Conservation (phyloP, 192 early-diverging fungal genomes). For the Gamsiella multidivaricata region DNA sequence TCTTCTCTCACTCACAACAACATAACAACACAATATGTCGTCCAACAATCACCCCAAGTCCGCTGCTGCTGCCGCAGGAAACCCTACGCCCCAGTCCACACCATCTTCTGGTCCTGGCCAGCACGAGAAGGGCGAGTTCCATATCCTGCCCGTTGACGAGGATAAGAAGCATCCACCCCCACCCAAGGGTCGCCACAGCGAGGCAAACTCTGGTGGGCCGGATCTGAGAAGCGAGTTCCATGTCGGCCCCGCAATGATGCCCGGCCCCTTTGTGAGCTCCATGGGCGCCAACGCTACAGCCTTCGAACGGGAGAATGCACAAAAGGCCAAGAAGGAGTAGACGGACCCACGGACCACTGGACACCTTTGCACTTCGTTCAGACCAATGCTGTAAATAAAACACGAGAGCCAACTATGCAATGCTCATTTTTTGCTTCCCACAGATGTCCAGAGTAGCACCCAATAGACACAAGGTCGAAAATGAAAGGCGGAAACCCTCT, state of each 20-base stretch:
- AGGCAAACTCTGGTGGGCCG: not conserved
- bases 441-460: too few species aligned
- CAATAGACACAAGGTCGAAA: too few species aligned
- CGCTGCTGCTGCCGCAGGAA: not conserved
- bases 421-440: too few species aligned
- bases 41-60: conserved; percentile 1
- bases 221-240: conserved; percentile 29
- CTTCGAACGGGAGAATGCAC: conserved; percentile 28
- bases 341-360: too few species aligned
- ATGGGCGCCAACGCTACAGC: conserved; percentile 46
- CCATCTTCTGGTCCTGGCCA: conserved; percentile 10
- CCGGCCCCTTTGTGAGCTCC: conserved; percentile 40
- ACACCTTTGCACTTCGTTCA: too few species aligned
- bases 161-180: conserved; percentile 47
- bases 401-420: too few species aligned
- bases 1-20: not conserved
- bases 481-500: too few species aligned
- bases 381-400: too few species aligned
- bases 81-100: not conserved
- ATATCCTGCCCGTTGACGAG: conserved; percentile 50
- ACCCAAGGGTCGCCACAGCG: conserved; percentile 22
- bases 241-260: conserved; percentile 42
- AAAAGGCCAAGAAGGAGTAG: conserved; percentile 25
- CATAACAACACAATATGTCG: conserved; percentile 7
- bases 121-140: conserved; percentile 43